Base-by-base conservation (phyloP, 1,284 basidiomycete genomes). In the Mycocalia duriaeana region DNA sequence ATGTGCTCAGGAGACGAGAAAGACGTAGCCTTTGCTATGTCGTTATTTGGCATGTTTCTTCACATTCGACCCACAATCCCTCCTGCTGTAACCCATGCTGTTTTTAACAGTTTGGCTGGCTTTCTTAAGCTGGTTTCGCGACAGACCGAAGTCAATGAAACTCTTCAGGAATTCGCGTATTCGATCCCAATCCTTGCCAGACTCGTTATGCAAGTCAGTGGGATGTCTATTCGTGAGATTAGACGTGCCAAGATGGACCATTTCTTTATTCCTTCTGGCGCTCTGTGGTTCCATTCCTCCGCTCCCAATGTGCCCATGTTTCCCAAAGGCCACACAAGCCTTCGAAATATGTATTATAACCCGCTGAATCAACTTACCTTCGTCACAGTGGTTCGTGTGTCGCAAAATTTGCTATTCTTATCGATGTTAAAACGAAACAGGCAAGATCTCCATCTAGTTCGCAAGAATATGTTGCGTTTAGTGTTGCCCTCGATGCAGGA, bases 231-330 rank as follows among this genome's bases (percentile, higher is more conserved):
- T 28, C 77, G 85, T 16, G 88, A 89, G 52, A 76, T 91, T 44
- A 75, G 84, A 25, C 79, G 85, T 49, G 79, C 83, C 16, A 91
- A 91, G 59, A 69, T 88, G 8, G 89, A 91, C 53, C 63, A 72
- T 31, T 76, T 89, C 47, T 67, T 91, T 34, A 73, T 90, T 23
- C 88, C 89, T 0, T 77, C 83, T 2, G 82, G 82, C 1, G 71
- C 77, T 1, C 62, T 88, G 3, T 86, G 83, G 83, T 86, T 85
- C 56, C 59, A 75, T 1, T 56, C 76, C 0, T 65, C 73, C 14
- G 72, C 77, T 22, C 80, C 79, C 0, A 53, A 62, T 7, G 75
- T 76, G 0, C 65, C 76, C 2, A 81, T 83, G 79, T 85, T 85
- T 56, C 83, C 84, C 13, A 63, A 71, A 28, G 57, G 60, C 18